A percentile compares a stretch with the other conserved stretches of the same genome.
Evolutionary conservation across 768 basidiomycete species (phyloP).

Genomic region (Termitomyces sp.): DNA sequence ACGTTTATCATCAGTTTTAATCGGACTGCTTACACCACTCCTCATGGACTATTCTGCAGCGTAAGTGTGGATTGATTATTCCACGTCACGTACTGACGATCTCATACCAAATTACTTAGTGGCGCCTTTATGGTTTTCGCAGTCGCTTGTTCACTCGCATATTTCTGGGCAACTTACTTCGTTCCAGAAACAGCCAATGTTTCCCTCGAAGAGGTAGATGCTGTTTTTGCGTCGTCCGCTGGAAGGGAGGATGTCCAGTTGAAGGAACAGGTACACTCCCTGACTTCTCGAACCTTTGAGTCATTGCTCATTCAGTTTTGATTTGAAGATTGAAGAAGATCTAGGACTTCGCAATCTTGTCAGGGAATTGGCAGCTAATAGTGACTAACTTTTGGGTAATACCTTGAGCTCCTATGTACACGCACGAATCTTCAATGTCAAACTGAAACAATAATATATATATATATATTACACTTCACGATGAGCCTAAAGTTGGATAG

Average conservation of each 20-base stretch:
- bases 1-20: constrained; percentile 47
- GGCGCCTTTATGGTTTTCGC: constrained; percentile 67
- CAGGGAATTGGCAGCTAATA: constrained; percentile 7
- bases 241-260: constrained; percentile 46
- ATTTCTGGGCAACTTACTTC: constrained; percentile 62
- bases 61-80: constrained; percentile 26
- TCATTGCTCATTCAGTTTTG: not conserved
- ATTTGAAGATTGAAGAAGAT: constrained; percentile 44
- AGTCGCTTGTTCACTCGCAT: constrained; percentile 56
- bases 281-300: not conserved
- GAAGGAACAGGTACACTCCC: constrained; percentile 44
- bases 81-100: not conserved
- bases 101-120: constrained; percentile 23
- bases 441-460: not conserved
- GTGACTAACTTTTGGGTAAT: not conserved
- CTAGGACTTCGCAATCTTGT: constrained; percentile 15
- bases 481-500: not conserved
- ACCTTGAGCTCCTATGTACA: not conserved
- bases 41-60: constrained; percentile 56
- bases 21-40: constrained; percentile 68
- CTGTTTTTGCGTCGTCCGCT: constrained; percentile 54
- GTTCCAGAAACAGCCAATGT: constrained; percentile 78
- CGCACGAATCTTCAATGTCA: not conserved
- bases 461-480: not conserved
- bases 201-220: constrained; percentile 73